Conservation (phyloP, 2,329 filamentous ascomycete genomes). For the Neofusicoccum umdonicola region DNA sequence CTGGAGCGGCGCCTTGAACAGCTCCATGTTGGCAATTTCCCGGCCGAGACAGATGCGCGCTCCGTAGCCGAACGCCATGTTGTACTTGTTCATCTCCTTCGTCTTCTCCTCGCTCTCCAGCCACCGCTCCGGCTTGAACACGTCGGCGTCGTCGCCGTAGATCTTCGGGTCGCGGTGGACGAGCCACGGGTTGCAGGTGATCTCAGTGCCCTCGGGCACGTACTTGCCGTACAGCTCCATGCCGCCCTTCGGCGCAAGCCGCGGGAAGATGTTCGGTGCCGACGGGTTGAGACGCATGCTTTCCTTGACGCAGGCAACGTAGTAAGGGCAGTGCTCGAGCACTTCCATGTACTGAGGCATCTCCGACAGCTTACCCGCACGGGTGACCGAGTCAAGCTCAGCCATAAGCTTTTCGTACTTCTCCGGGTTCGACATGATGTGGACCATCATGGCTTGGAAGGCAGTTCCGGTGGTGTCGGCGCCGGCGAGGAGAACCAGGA, state of each 20-base stretch:
- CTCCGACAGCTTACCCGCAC: conserved; percentile 27
- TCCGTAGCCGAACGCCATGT: conserved; percentile 53
- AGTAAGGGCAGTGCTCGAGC: conserved; percentile 43
- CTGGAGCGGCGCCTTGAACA: conserved; percentile 46
- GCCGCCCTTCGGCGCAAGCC: conserved; percentile 38
- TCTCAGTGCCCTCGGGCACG: conserved; percentile 28
- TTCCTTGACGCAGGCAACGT: conserved; percentile 51
- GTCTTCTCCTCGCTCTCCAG: conserved; percentile 36
- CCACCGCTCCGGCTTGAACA: conserved; percentile 32
- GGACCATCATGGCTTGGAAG: conserved; percentile 49
- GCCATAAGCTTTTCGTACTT: conserved; percentile 49
- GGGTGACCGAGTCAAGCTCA: conserved; percentile 44
- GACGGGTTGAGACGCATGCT: conserved; percentile 52
- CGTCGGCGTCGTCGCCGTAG: conserved; percentile 28
- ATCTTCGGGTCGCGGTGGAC: conserved; percentile 30
- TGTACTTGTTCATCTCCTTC: conserved; percentile 47
- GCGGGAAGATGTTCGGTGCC: conserved; percentile 52
- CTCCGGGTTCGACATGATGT: conserved; percentile 38
- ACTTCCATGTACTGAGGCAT: conserved; percentile 30
- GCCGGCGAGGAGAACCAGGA: conserved; percentile 53
- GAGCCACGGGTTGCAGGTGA: conserved; percentile 31
- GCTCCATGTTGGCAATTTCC: conserved; percentile 54
- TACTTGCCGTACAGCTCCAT: conserved; percentile 36
- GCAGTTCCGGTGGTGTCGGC: conserved; percentile 54
- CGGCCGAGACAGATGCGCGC: conserved; percentile 49